Evolutionary conservation across 345 rosid genomes (phyloP).

Genomic region (Aegle marmelos): DNA sequence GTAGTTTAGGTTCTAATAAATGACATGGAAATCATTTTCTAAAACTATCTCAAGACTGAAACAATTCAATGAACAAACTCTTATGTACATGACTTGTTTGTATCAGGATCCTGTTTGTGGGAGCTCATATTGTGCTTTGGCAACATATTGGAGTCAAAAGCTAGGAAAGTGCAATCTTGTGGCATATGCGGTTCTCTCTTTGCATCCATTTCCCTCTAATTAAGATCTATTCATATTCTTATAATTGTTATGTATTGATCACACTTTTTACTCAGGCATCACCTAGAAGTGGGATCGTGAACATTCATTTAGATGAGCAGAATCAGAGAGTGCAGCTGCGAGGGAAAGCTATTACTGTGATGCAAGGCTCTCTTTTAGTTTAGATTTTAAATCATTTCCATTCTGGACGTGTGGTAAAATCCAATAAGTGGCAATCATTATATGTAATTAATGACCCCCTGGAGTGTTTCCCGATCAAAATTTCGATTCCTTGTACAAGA

Average conservation of each 20-base stretch:
- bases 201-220: neutral
- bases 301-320: slow-evolving; percentile 46
- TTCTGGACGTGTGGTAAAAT: neutral
- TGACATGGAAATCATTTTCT: neutral
- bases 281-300: slow-evolving; percentile 53
- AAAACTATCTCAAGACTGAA: neutral
- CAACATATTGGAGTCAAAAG: slow-evolving; percentile 67
- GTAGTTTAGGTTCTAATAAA: neutral
- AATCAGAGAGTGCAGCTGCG: slow-evolving; percentile 56
- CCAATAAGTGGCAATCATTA: neutral
- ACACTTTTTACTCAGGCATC: slow-evolving; percentile 50
- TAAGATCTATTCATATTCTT: neutral
- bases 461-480: neutral
- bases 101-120: slow-evolving; percentile 82
- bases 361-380: slow-evolving; percentile 63
- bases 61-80: neutral
- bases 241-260: neutral
- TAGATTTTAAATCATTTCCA: slow-evolving; percentile 18
- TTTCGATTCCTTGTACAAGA: neutral
- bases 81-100: neutral
- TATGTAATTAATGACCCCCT: neutral
- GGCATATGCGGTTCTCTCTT: slow-evolving; percentile 54
- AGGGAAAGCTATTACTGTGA: slow-evolving; percentile 62
- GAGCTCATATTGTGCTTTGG: slow-evolving; percentile 76
- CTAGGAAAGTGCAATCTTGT: slow-evolving; percentile 53